These are phyloP conservation scores for Ehretia macrophylla DNA, from an alignment of 257 asterid species.

Conservation along the genomic window DNA sequence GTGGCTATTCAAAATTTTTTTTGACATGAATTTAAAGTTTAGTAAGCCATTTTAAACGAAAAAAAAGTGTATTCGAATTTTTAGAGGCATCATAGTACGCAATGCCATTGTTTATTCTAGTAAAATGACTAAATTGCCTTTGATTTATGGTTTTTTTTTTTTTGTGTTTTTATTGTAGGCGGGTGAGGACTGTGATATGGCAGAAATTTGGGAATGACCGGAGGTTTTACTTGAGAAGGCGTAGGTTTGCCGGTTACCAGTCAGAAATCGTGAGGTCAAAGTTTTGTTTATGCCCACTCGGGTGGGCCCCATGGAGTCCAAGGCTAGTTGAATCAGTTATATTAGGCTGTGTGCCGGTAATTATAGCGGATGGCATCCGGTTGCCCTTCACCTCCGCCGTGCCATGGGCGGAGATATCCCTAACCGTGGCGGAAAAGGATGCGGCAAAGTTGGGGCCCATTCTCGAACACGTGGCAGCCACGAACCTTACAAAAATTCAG, in stretches of 20 bases:
- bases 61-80: no score
- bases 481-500: conserved; percentile 58
- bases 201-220: conserved; percentile 54
- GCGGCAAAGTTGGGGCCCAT: conserved; percentile 51
- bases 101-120: background rate
- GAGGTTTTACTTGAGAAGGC: conserved; percentile 58
- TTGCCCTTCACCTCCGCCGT: conserved; percentile 66
- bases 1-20: no score
- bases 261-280: conserved; percentile 72
- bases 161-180: conserved; percentile 22
- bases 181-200: conserved; percentile 62
- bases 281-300: conserved; percentile 78
- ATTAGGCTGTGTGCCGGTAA: conserved; percentile 80
- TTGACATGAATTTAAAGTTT: no score
- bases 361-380: conserved; percentile 76
- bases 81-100: background rate
- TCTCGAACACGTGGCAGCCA: conserved; percentile 61
- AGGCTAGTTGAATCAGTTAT: conserved; percentile 82
- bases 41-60: no score
- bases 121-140: background rate
- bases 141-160: background rate
- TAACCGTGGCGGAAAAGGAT: conserved; percentile 75
- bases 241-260: conserved; percentile 67
- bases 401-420: conserved; percentile 68
- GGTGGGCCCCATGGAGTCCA: conserved; percentile 99